A percentile compares a stretch with the other conserved stretches of the same genome.
Evolutionary conservation across 768 basidiomycete species (phyloP).

Genomic region (Naematelia encephala): DNA sequence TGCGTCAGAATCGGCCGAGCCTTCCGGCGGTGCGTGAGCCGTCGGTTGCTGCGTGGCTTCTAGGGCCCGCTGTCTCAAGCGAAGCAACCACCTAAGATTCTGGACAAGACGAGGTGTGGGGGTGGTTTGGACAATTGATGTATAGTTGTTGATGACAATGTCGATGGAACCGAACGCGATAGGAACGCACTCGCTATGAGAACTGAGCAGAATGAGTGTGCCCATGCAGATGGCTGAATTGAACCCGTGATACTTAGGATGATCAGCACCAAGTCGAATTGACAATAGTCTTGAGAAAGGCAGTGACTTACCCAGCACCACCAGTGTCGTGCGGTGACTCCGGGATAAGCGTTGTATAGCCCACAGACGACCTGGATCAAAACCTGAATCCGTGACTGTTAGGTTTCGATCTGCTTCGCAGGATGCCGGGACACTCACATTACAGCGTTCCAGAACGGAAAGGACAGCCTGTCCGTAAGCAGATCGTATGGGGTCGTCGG

Average conservation of each 20-base stretch:
- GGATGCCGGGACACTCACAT: slow-evolving; percentile 15
- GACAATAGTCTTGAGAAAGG: no score
- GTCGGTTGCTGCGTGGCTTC: no score
- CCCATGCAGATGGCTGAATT: slow-evolving; percentile 33
- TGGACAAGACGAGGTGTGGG: slow-evolving; percentile 14
- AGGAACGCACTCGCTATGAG: slow-evolving; percentile 17
- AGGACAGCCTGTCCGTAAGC: slow-evolving; percentile 20
- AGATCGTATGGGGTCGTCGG: slow-evolving; percentile 18
- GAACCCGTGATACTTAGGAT: slow-evolving; percentile 33
- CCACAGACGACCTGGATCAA: slow-evolving; percentile 22
- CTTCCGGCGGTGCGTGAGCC: no score
- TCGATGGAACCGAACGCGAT: slow-evolving; percentile 24
- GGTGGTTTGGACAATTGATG: slow-evolving; percentile 13
- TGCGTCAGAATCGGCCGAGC: no score
- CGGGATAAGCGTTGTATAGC: no score
- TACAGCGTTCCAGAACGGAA: slow-evolving; percentile 26
- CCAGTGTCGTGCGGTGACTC: slow-evolving; percentile 24
- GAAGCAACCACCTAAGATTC: slow-evolving; percentile 28
- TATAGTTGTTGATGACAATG: slow-evolving; percentile 17
- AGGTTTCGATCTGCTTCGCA: background rate
- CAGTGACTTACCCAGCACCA: slow-evolving; percentile 28
- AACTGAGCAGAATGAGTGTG: slow-evolving; percentile 21
- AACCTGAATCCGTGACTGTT: slow-evolving; percentile 13
- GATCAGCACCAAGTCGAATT: no score
- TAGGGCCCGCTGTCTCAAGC: slow-evolving; percentile 4